phyloP scores from a whole-genome alignment of 306 rosid genomes.

The Senna tora region DNA sequence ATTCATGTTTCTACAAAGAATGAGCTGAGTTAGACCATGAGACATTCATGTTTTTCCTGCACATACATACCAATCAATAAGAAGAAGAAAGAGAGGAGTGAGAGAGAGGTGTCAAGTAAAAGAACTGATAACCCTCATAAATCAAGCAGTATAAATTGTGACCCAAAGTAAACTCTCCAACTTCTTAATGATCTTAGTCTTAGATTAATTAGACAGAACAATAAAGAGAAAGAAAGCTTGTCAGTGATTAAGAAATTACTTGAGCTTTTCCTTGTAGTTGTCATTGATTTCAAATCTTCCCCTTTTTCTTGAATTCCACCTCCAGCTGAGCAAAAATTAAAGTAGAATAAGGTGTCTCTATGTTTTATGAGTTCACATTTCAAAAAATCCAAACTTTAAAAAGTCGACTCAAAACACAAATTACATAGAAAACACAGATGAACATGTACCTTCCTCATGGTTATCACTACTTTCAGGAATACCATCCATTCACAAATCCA shows the following conservation, averaged over 20 bases:
- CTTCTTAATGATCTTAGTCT: slow-evolving; percentile 4
- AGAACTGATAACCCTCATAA: slow-evolving; percentile 9
- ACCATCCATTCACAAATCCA: slow-evolving; percentile 83
- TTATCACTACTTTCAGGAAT: slow-evolving; percentile 49
- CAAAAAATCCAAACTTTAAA: slow-evolving; percentile 19
- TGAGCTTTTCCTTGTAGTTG: slow-evolving; percentile 91
- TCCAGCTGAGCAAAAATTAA: no score
- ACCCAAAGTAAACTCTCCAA: slow-evolving; percentile 11
- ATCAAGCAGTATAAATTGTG: slow-evolving; percentile 23
- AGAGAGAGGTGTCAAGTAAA: background rate
- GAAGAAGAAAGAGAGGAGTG: slow-evolving; percentile 16
- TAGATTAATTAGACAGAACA: slow-evolving; percentile 14
- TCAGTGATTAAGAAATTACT: slow-evolving; percentile 56
- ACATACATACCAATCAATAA: slow-evolving; percentile 19
- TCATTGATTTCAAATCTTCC: slow-evolving; percentile 87
- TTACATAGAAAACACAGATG: slow-evolving; percentile 7
- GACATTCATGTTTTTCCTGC: background rate
- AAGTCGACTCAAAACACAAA: slow-evolving; percentile 5
- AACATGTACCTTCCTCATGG: slow-evolving; percentile 62
- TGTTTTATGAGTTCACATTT: slow-evolving; percentile 4
- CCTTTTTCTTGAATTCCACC: no score
- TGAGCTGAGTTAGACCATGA: background rate
- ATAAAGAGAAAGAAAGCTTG: slow-evolving; percentile 18
- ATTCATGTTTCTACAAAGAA: slow-evolving; percentile 3
- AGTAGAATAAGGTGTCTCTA: no score